Conservation (phyloP, 2,329 filamentous ascomycete genomes). For the Penicillium sp. region DNA sequence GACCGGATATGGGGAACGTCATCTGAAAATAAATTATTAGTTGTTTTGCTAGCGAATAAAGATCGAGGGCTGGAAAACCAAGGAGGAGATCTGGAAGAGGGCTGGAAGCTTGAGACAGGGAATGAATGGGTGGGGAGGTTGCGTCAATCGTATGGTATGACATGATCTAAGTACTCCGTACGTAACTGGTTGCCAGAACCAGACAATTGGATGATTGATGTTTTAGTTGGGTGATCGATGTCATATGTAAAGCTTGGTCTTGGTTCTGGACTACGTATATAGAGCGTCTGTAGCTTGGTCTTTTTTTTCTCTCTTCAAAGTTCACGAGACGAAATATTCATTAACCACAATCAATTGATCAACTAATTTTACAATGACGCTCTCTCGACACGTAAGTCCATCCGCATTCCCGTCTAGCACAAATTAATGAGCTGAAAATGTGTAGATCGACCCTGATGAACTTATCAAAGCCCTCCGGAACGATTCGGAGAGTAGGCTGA, state of each 20-base stretch:
- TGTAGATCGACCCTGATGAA: constrained; percentile 25
- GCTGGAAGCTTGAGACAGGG: too few species aligned
- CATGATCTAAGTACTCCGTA: too few species aligned
- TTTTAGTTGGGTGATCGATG: not conserved
- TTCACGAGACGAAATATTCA: not conserved
- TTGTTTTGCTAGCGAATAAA: too few species aligned
- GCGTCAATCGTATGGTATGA: not conserved
- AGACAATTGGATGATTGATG: not conserved
- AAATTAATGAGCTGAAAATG: not conserved
- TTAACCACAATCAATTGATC: not conserved
- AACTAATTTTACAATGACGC: not conserved
- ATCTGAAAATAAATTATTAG: too few species aligned
- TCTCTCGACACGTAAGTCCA: constrained; percentile 7
- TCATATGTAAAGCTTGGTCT: not conserved
- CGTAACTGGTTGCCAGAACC: too few species aligned
- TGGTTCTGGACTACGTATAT: not conserved
- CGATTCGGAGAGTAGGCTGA: constrained; percentile 21
- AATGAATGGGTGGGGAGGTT: not conserved
- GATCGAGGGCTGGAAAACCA: too few species aligned
- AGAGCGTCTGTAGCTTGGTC: not conserved
- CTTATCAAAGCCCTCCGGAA: constrained; percentile 23
- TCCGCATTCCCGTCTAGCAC: not conserved
- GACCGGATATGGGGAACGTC: too few species aligned
- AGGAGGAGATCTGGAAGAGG: too few species aligned
- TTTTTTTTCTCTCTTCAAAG: not conserved